These are phyloP conservation scores for Talaromyces atroroseus DNA, from an alignment of 2,329 filamentous ascomycete genomes.

Conservation along the genomic window DNA sequence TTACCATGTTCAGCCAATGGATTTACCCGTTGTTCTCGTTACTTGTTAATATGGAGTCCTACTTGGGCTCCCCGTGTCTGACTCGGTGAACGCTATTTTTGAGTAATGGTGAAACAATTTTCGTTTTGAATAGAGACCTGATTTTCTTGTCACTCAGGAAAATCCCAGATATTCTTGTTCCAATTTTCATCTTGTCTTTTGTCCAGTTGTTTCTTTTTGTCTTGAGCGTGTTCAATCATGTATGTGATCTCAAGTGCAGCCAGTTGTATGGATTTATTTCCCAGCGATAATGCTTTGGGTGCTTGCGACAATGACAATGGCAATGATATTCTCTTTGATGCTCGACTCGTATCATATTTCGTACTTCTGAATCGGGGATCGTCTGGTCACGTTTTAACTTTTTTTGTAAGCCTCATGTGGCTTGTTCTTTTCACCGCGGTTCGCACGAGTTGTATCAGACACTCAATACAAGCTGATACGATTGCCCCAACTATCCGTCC, in stretches of 20 bases:
- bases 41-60: background rate
- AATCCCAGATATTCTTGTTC: background rate
- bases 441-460: background rate
- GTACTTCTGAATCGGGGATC: background rate
- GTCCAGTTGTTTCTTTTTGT: background rate
- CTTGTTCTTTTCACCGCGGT: too few species aligned
- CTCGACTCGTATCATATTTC: background rate
- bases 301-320: slow-evolving; percentile 3
- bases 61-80: background rate
- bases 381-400: too few species aligned
- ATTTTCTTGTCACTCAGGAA: background rate
- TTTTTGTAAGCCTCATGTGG: too few species aligned
- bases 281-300: slow-evolving; percentile 3
- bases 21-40: background rate
- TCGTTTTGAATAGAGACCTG: background rate
- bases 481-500: slow-evolving; percentile 70
- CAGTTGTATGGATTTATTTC: slow-evolving; percentile 8
- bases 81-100: background rate
- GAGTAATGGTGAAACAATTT: background rate
- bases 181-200: background rate
- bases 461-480: slow-evolving; percentile 68
- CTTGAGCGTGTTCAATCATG: slow-evolving; percentile 10
- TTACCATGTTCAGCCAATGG: slow-evolving; percentile 1
- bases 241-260: slow-evolving; percentile 8
- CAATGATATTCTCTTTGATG: background rate